Conservation (phyloP, 768 basidiomycete genomes). For the Xerocomellus amylosporus region DNA sequence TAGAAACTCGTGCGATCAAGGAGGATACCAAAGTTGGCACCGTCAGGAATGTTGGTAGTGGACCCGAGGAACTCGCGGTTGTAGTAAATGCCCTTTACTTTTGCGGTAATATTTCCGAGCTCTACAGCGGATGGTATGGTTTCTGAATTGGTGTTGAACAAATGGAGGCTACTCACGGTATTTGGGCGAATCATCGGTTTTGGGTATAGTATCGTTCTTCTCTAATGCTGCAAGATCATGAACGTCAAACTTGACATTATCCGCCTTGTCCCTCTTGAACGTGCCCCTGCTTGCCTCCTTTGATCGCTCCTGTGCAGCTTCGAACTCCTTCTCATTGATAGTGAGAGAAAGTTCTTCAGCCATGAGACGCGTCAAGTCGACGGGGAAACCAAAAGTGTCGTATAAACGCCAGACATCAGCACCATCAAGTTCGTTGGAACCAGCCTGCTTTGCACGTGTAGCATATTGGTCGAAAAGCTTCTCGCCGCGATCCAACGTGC, state of each 20-base stretch:
- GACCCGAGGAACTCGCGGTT: conserved; percentile 71
- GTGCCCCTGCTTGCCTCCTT: conserved; percentile 90
- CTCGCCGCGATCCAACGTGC: conserved; percentile 97
- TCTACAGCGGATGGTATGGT: conserved; percentile 41
- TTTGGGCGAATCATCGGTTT: conserved; percentile 92
- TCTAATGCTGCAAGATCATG: conserved; percentile 90
- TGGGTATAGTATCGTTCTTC: conserved; percentile 69
- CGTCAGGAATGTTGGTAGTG: conserved; percentile 63
- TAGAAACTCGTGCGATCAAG: conserved; percentile 96
- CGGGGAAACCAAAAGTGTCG: conserved; percentile 98
- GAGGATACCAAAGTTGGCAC: conserved; percentile 73
- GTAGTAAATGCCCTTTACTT: conserved; percentile 81
- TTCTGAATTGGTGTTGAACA: neutral
- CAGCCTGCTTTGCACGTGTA: conserved; percentile 57
- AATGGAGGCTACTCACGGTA: conserved; percentile 58
- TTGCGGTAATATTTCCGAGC: conserved; percentile 72
- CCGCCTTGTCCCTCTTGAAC: conserved; percentile 63
- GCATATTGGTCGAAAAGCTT: conserved; percentile 92
- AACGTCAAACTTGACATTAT: conserved; percentile 88
- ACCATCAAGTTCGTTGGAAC: conserved; percentile 68
- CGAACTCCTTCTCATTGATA: conserved; percentile 87
- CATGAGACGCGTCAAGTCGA: conserved; percentile 95
- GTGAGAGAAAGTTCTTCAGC: conserved; percentile 86
- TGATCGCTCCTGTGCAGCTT: conserved; percentile 80
- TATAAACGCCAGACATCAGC: conserved; percentile 97